Evolutionary conservation across 768 basidiomycete species (phyloP), one percentile per base, ranked within the genome.

Genomic region (Amanita polypyramis): DNA sequence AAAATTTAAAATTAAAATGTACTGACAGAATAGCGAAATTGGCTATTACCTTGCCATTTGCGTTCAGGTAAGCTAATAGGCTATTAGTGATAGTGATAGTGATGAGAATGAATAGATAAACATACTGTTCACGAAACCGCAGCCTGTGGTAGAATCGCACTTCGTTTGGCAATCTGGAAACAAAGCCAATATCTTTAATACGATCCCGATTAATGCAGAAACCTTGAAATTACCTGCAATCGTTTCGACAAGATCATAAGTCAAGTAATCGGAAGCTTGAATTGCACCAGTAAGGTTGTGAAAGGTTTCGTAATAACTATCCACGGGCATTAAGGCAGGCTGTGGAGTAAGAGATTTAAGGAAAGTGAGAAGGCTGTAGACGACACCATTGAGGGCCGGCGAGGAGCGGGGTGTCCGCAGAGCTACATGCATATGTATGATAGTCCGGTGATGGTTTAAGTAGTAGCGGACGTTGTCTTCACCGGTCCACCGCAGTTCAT

Each of bases 221-320:
- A 21, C 14, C 51, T 7, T 21, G 9, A 17, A 12, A 63, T 45
- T 54, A 71, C 72, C 62, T 48, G 55, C 61, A 47, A 71, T 58
- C 14, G 67, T 70, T 42, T 69, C 69, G 23, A 74, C 72, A 21
- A 74, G 58, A 43, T 70, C 72, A 49, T 61, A 74, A 12, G 72
- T 72, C 53, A 65, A 35, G 55, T 66, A 74, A 45, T 66, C 70
- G 45, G 45, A 52, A 17, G 67, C 70, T 52, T 74, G 65, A 23
- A 65, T 67, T 20, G 72, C 72, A 9, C 67, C 70, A 5, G 65
- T 68, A 23, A 68, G 58, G 55, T 69, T 68, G 42, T 51, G 55
- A 59, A 72, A 73, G 8, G 65, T 70, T 25, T 60, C 67, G 12
- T 47, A 50, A 51, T 72, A 73, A 8, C 68, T 69, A 30, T 61